Percentiles rank a stretch among this genome's conserved stretches.
Evolutionary conservation across 2,329 filamentous ascomycete species (phyloP).

Genomic region (Penicillium polonicum): DNA sequence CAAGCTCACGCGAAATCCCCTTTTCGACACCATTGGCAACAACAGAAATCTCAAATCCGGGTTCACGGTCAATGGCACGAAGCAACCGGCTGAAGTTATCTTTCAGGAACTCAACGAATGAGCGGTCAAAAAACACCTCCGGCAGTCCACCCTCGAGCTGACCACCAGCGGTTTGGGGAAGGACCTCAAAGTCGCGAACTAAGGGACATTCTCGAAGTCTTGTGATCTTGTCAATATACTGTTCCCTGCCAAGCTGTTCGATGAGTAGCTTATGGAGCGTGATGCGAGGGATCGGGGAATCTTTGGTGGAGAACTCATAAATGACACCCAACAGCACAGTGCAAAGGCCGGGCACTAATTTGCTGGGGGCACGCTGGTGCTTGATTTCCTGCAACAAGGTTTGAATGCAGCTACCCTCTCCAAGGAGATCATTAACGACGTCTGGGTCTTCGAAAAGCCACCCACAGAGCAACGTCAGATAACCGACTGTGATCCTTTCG

Average conservation of each 20-base stretch:
- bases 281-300: slow-evolving; percentile 81
- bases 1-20: slow-evolving; percentile 88
- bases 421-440: slow-evolving; percentile 88
- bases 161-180: slow-evolving; percentile 65
- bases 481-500: slow-evolving; percentile 75
- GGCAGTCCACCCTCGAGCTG: slow-evolving; percentile 59
- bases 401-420: slow-evolving; percentile 89
- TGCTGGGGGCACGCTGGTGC: slow-evolving; percentile 58
- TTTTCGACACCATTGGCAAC: slow-evolving; percentile 77
- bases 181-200: slow-evolving; percentile 85
- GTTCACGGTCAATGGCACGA: slow-evolving; percentile 85
- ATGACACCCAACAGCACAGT: slow-evolving; percentile 81
- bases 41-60: slow-evolving; percentile 79
- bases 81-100: slow-evolving; percentile 88
- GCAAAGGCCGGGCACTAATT: slow-evolving; percentile 76
- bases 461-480: slow-evolving; percentile 81
- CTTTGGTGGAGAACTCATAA: slow-evolving; percentile 97
- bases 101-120: slow-evolving; percentile 91
- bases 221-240: slow-evolving; percentile 78
- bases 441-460: slow-evolving; percentile 93
- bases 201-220: slow-evolving; percentile 74
- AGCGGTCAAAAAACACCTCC: slow-evolving; percentile 79
- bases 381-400: slow-evolving; percentile 74
- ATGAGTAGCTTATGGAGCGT: slow-evolving; percentile 77
- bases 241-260: slow-evolving; percentile 76